Base-by-base conservation (phyloP, 805 yeast species). In the Kuraishia piskuri region DNA sequence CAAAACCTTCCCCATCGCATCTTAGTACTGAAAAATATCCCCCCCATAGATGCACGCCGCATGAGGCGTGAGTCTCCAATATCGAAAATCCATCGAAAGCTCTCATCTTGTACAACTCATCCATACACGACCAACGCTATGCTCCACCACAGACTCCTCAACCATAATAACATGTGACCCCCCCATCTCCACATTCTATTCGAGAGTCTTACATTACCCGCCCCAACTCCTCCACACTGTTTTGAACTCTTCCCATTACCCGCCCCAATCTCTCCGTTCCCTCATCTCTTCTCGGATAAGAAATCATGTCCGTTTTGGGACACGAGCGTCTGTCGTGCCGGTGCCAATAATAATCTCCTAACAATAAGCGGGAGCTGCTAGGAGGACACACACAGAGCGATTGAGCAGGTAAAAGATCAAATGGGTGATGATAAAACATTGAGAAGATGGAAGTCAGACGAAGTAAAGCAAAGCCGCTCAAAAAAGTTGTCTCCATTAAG, bases 251-350 rank as follows among this genome's bases (percentile, higher is more conserved):
- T 25, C 31, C 31, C 6, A 55, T 22, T 3, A 37, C n/a, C 49
- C 55, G 53, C 6, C 55, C 51, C 23, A 31, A 19, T 14, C 22
- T 21, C 3, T 46, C n/a, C n/a, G n/a, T n/a, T n/a, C 22, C 24
- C 53, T 50, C 46, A 40, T 17, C 47, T 53, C 36, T 22, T 53
- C 51, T 45, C 55, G 8, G 51, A 48, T 40, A 7, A 22, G 46
- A 5, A 21, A 6, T n/a, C 12, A 5, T 20, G 47, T 44, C 49
- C 49, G 23, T 52, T 31, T 37, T 36, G 46, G 59, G 26, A 10
- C 24, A 20, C 21, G n/a, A 49, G 20, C 17, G 55, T 45, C 24
- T 46, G 22, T n/a, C 46, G n/a, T 17, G 46, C 45, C 23, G 37
- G 49, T 7, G 23, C n/a, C n/a, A n/a, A n/a, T n/a, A n/a, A n/a